Evolutionary conservation across 83 land plant species (phyloP), one percentile per base, ranked within the genome.

Genomic region (Picea abies): DNA sequence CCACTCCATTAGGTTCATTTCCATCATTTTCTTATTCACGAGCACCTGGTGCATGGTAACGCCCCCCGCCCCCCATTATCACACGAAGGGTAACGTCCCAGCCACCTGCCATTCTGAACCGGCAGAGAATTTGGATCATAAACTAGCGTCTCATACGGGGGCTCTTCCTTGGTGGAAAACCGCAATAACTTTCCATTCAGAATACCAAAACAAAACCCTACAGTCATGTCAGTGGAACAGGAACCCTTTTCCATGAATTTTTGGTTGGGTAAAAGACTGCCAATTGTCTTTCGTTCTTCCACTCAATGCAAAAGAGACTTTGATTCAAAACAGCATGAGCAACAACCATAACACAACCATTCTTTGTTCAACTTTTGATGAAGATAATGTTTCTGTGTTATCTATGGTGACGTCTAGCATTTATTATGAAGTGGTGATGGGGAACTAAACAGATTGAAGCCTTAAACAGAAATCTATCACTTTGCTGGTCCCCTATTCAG

Each of bases 271-370:
- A 78, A 76, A 88, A 94, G 5, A 93, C 79, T 7, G 93, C 88
- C 35, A 94, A 86, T 77, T 87, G 91, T 81, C 95, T 37, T 78
- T 93, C 92, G 63, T 94, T 87, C 84, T 94, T 94, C 97, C 97
- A 94, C 81, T 94, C 95, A 84, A 94, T 87, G 85, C 97, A 94
- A 79, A 89, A 93, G 14, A 94, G 88, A 71, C 85, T 79, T 76
- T 87, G 81, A 19, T 85, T 84, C 37, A 94, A 49, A 58, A 91
- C 89, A 32, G 97, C 92, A 84, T 94, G 92, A 8, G 97, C 83
- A 8, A 94, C 85, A 60, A 94, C 95, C 97, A 94, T 94, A 72
- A 87, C 92, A 84, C 97, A 93, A 12, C 97, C 94, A 41, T 41
- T 41, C 44, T 41, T 41, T 41, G 5, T 41, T 41, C 5, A 41